phyloP scores from a whole-genome alignment of 805 yeast species.

The Myxozyma nipponensis region DNA sequence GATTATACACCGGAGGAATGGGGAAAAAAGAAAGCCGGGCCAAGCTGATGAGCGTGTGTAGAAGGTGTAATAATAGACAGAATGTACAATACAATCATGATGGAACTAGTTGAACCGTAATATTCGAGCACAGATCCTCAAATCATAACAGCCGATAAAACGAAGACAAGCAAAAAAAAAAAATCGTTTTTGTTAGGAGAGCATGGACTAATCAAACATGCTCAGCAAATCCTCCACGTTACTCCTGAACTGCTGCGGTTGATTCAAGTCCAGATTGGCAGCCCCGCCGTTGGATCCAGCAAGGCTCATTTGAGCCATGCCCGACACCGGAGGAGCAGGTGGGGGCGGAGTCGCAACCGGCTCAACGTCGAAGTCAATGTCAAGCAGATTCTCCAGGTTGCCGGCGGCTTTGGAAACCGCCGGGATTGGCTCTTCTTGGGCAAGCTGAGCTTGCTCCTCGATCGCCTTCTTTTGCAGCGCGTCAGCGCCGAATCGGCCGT shows the following conservation, averaged over 20 bases:
- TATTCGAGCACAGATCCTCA: slow-evolving; percentile 1
- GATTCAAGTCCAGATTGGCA: slow-evolving; percentile 27
- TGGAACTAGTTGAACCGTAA: not conserved
- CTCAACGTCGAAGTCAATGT: slow-evolving; percentile 67
- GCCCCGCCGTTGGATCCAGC: slow-evolving; percentile 41
- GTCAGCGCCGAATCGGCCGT: slow-evolving; percentile 42
- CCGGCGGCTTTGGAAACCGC: slow-evolving; percentile 39
- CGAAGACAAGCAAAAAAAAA: not conserved
- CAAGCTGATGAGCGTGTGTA: not conserved
- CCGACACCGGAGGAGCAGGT: slow-evolving; percentile 36
- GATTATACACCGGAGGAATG: slow-evolving; percentile 83
- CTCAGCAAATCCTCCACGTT: slow-evolving; percentile 27
- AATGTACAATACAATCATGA: not conserved
- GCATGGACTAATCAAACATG: slow-evolving; percentile 19
- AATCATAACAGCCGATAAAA: not conserved
- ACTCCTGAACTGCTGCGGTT: slow-evolving; percentile 24
- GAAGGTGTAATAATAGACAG: not conserved
- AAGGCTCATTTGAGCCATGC: slow-evolving; percentile 71
- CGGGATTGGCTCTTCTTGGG: slow-evolving; percentile 61
- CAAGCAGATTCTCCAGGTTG: slow-evolving; percentile 76
- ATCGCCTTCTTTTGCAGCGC: slow-evolving; percentile 49
- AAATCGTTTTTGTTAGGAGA: not conserved
- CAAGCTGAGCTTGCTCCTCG: slow-evolving; percentile 73
- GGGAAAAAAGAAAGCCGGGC: slow-evolving; percentile 38
- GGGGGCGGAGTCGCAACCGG: slow-evolving; percentile 26